Evolutionary conservation across 257 asterid species (phyloP).

Genomic region (Solanum acaule): DNA sequence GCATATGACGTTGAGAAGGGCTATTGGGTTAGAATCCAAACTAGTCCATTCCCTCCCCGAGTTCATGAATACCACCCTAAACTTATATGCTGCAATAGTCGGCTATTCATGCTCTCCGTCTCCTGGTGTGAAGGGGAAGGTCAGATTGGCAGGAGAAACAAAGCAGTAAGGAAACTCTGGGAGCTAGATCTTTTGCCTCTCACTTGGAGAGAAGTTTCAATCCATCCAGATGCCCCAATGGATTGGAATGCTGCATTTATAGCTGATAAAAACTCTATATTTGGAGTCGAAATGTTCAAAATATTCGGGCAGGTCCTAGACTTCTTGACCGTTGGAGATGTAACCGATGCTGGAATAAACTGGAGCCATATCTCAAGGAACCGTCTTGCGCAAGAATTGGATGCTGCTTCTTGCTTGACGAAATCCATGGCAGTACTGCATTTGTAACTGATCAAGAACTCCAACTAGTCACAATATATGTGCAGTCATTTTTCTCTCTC

Average conservation of each 20-base stretch:
- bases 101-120: conserved; percentile 72
- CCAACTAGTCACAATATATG: not conserved
- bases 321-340: conserved; percentile 62
- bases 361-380: conserved; percentile 85
- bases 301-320: conserved; percentile 94
- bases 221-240: conserved; percentile 98
- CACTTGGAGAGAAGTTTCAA: conserved; percentile 53
- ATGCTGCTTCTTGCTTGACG: conserved; percentile 80
- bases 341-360: conserved; percentile 15
- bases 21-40: conserved; percentile 67
- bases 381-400: conserved; percentile 61
- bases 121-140: conserved; percentile 99
- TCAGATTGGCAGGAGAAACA: conserved; percentile 85
- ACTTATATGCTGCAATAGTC: conserved; percentile 49
- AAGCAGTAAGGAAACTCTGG: conserved; percentile 92
- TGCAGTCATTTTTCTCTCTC: not conserved
- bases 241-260: conserved; percentile 96
- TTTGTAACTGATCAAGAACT: conserved; percentile 18
- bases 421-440: conserved; percentile 79
- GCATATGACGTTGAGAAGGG: conserved; percentile 84
- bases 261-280: conserved; percentile 47
- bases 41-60: conserved; percentile 58
- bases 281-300: conserved; percentile 95
- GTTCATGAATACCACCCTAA: conserved; percentile 88
- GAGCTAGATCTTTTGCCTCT: conserved; percentile 56